Evolutionary conservation across 257 asterid species (phyloP).

Genomic region (Hygrophila difformis): DNA sequence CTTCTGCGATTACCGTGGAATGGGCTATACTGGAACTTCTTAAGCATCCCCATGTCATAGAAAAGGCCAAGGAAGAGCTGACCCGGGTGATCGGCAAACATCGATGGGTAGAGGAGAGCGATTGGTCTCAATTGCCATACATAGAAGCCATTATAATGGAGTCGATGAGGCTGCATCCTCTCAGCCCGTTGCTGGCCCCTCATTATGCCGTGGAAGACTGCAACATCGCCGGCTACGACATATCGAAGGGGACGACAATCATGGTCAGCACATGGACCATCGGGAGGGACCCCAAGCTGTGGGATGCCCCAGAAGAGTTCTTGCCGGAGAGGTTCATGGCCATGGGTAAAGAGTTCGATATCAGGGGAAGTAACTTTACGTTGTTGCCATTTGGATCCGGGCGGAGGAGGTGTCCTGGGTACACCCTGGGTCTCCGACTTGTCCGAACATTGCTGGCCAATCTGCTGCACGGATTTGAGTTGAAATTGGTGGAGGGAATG

Average conservation of each 20-base stretch:
- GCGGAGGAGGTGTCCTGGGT: constrained; percentile 2
- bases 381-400: constrained; percentile 1
- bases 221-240: not conserved
- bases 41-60: not conserved
- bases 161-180: constrained; percentile 1
- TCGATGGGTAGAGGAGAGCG: not conserved
- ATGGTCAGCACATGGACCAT: not conserved
- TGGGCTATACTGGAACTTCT: not conserved
- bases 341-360: not conserved
- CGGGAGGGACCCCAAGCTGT: not conserved
- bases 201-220: not conserved
- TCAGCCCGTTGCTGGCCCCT: not conserved
- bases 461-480: not conserved
- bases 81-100: not conserved
- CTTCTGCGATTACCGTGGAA: not conserved
- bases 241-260: not conserved
- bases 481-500: not conserved
- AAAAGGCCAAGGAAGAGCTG: constrained; percentile 1
- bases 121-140: not conserved
- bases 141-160: no score
- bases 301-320: not conserved
- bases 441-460: not conserved
- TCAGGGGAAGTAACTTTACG: not conserved
- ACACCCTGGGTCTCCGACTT: not conserved
- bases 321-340: not conserved